Evolutionary conservation across 768 basidiomycete species (phyloP).

Genomic region (Suillus decipiens): DNA sequence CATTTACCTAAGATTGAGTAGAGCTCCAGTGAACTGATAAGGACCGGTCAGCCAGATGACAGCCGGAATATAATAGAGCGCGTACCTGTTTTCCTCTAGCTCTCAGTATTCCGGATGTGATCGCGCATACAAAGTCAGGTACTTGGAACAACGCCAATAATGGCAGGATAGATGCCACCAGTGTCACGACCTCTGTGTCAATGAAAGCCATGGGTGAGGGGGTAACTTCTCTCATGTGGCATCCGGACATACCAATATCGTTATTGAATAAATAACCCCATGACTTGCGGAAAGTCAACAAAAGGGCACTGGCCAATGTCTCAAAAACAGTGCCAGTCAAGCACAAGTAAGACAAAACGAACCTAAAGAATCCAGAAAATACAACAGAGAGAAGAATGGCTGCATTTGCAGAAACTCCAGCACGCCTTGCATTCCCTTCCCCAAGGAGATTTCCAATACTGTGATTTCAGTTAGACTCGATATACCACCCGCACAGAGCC

Average conservation of each 20-base stretch:
- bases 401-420: slow-evolving; percentile 65
- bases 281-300: slow-evolving; percentile 57
- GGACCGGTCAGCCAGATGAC: background rate
- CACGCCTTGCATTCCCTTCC: slow-evolving; percentile 71
- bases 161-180: slow-evolving; percentile 68
- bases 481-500: background rate
- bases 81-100: slow-evolving; percentile 76
- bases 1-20: slow-evolving; percentile 71
- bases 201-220: background rate
- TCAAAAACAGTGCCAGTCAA: background rate
- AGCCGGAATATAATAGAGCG: background rate
- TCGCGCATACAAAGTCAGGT: slow-evolving; percentile 73
- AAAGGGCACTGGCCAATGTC: slow-evolving; percentile 42
- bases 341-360: slow-evolving; percentile 7
- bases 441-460: slow-evolving; percentile 91
- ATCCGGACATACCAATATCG: slow-evolving; percentile 47
- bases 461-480: slow-evolving; percentile 1
- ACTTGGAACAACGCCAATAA: slow-evolving; percentile 79
- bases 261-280: slow-evolving; percentile 82
- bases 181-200: slow-evolving; percentile 23
- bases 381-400: slow-evolving; percentile 64
- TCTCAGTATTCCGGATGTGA: slow-evolving; percentile 78
- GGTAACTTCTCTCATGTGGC: background rate
- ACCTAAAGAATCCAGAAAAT: slow-evolving; percentile 67
- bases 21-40: slow-evolving; percentile 67